Conservation (phyloP, 192 early-diverging fungal species). For the Dimargaris xerosporica region DNA sequence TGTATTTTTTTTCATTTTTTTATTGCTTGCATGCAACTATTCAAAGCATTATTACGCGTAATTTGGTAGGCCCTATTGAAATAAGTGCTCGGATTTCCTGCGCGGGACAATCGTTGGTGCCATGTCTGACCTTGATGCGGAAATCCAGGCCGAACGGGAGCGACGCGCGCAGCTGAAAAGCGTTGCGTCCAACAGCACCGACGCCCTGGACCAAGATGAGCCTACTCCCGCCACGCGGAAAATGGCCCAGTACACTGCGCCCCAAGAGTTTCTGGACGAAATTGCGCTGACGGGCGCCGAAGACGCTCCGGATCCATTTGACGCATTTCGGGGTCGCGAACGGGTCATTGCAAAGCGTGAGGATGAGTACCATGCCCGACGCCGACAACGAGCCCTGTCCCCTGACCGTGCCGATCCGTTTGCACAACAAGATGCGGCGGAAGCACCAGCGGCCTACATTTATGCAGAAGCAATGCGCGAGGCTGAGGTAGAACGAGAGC, state of each 20-base stretch:
- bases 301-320: constrained; percentile 47
- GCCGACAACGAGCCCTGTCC: constrained; percentile 62
- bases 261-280: constrained; percentile 62
- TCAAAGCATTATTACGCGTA: too few relatives aligned
- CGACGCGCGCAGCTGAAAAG: too few relatives aligned
- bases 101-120: too few relatives aligned
- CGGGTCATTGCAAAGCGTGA: constrained; percentile 69
- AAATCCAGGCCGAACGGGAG: too few relatives aligned
- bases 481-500: constrained; percentile 70
- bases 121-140: too few relatives aligned
- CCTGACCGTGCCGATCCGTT: constrained; percentile 73
- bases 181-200: too few relatives aligned
- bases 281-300: constrained; percentile 30
- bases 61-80: too few relatives aligned
- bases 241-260: constrained; percentile 62
- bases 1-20: too few relatives aligned
- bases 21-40: too few relatives aligned
- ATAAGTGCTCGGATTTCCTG: too few relatives aligned
- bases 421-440: constrained; percentile 20
- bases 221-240: constrained; percentile 26
- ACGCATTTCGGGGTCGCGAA: constrained; percentile 30
- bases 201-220: too few relatives aligned
- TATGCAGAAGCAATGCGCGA: constrained; percentile 81
- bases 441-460: constrained; percentile 25
- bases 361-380: constrained; percentile 71